A percentile compares a stretch with the other conserved stretches of the same genome.
phyloP scores from a whole-genome alignment of 768 basidiomycete genomes.

The Thelephora aurantiotincta region DNA sequence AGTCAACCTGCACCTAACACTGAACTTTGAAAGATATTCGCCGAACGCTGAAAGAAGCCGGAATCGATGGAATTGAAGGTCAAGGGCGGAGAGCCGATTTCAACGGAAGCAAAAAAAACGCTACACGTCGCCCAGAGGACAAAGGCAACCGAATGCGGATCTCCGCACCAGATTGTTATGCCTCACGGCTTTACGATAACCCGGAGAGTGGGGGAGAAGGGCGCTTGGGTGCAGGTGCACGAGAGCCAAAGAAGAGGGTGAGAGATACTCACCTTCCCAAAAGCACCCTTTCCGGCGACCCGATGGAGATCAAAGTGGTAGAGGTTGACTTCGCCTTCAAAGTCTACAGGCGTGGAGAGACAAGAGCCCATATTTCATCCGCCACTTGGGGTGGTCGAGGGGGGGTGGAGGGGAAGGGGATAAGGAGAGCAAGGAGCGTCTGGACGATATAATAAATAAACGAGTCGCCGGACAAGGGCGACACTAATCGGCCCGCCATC shows the following conservation, averaged over 20 bases:
- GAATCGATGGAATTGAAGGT: constrained; percentile 1
- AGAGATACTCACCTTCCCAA: constrained; percentile 69
- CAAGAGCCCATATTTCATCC: constrained; percentile 12
- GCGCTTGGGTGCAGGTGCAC: too few species aligned
- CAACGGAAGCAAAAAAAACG: constrained; percentile 1
- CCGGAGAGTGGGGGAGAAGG: background rate
- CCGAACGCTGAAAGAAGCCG: constrained; percentile 1
- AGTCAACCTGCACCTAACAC: background rate
- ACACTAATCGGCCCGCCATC: background rate
- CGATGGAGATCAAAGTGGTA: constrained; percentile 96
- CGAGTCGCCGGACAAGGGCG: background rate
- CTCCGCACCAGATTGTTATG: too few species aligned
- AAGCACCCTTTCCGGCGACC: constrained; percentile 93
- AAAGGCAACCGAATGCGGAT: too few species aligned
- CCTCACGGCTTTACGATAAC: background rate
- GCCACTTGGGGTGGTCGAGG: constrained; percentile 6
- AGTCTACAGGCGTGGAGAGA: constrained; percentile 34
- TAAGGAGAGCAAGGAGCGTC: constrained; percentile 12
- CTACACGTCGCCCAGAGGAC: background rate
- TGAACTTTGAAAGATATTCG: background rate
- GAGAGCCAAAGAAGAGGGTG: background rate
- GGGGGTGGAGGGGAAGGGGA: constrained; percentile 5
- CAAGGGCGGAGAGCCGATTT: background rate
- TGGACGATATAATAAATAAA: background rate
- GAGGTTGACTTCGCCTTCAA: constrained; percentile 56